Percentiles rank a stretch among this genome's conserved stretches.
Evolutionary conservation across 352 stramenopile genomes (phyloP).

Genomic region (Globisporangium splendens): DNA sequence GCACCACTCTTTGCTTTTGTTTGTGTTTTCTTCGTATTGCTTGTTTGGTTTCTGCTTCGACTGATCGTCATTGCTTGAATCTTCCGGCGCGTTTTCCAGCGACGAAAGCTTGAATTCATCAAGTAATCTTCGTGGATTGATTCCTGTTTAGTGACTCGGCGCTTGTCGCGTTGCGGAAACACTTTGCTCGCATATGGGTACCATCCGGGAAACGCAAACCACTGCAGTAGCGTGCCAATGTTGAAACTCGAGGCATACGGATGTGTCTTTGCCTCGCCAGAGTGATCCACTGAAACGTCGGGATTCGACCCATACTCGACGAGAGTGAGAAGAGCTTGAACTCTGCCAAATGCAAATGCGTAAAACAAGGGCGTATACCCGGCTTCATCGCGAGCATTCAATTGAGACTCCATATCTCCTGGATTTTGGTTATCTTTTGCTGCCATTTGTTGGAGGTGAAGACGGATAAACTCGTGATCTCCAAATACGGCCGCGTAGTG

Average conservation of each 20-base stretch:
- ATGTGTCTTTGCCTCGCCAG: constrained; percentile 34
- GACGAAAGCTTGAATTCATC: constrained; percentile 40
- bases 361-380: constrained; percentile 59
- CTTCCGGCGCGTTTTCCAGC: constrained; percentile 17
- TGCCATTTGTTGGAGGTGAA: constrained; percentile 6
- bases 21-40: not conserved
- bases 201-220: constrained; percentile 63
- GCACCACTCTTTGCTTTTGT: not conserved
- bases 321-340: constrained; percentile 28
- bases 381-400: constrained; percentile 32
- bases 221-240: constrained; percentile 40
- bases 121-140: constrained; percentile 33
- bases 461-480: constrained; percentile 26
- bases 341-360: constrained; percentile 43
- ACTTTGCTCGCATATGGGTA: constrained; percentile 30
- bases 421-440: constrained; percentile 1
- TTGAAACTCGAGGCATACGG: constrained; percentile 45
- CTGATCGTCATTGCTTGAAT: not conserved
- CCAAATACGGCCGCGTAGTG: constrained; percentile 48
- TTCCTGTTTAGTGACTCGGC: constrained; percentile 16
- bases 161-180: constrained; percentile 24
- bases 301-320: constrained; percentile 30
- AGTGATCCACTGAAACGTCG: constrained; percentile 37
- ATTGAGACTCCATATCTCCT: not conserved
- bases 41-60: constrained; percentile 14